These are phyloP conservation scores for Chytridiales sp. DNA, from an alignment of 371 early-diverging fungal species.

Conservation along the genomic window DNA sequence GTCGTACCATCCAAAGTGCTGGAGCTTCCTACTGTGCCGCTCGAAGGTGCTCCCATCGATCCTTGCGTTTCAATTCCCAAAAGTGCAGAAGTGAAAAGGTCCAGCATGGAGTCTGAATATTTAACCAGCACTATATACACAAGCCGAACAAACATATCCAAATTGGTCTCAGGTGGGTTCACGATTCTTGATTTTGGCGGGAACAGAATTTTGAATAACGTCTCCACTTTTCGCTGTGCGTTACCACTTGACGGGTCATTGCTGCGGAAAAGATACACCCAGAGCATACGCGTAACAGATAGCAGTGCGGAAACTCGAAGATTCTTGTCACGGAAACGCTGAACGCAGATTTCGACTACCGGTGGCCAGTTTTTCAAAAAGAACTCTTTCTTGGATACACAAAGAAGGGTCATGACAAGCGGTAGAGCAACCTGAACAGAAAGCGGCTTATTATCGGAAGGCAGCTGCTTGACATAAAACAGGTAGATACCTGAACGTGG, in stretches of 20 bases:
- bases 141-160: conserved; percentile 77
- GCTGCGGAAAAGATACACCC: conserved; percentile 92
- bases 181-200: conserved; percentile 49
- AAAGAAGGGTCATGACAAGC: conserved; percentile 80
- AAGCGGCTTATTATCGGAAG: conserved; percentile 24
- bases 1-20: no score
- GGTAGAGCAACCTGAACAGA: conserved; percentile 71
- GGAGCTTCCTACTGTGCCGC: no score
- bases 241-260: conserved; percentile 61
- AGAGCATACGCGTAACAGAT: conserved; percentile 79
- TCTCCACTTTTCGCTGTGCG: conserved; percentile 63
- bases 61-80: conserved; percentile 21
- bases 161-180: conserved; percentile 67
- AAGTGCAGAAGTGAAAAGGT: conserved; percentile 21
- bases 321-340: conserved; percentile 70
- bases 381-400: conserved; percentile 85
- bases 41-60: no score
- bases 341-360: conserved; percentile 74
- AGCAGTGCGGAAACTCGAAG: conserved; percentile 70
- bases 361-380: conserved; percentile 77
- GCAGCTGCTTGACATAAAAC: conserved; percentile 9
- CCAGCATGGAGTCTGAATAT: conserved; percentile 63
- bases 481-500: conserved; percentile 55
- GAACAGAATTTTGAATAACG: conserved; percentile 56
- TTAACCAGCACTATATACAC: conserved; percentile 76